Base-by-base conservation (phyloP, 495 filamentous ascomycete genomes). In the Podospora sp. region DNA sequence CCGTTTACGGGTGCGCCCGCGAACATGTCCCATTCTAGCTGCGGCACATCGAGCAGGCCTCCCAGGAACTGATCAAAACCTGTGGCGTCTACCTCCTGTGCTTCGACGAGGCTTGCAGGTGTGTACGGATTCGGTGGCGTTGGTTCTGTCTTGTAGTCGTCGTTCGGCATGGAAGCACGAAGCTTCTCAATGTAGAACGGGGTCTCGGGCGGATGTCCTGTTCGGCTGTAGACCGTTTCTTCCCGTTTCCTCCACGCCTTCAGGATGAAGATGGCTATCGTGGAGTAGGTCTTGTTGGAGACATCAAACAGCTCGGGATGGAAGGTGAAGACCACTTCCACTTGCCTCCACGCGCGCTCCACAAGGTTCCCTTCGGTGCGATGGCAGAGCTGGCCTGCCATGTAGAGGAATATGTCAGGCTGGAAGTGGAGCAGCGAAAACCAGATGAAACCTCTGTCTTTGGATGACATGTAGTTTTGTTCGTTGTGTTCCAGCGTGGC, bases 391-490 rank as follows among this genome's bases (percentile, higher is more conserved):
- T 87, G 83, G 35, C 80, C 83, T 0, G 82, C 71, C 65, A 86
- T 73, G 71, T 83, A 87, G 58, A 84, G 77, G 65, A 86, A 84
- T 18, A 84, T 73, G 66, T 85, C 83, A 27, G 84, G 66, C 62
- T 85, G 84, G 64, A 86, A 83, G 65, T 86, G 79, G 9, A 77
- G 69, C 22, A 78, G 64, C 20, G 81, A 77, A 69, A 84, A 86
- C 86, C 84, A 87, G 21, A 78, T 65, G 67, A 84, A 82, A 22
- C 82, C 80, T 33, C 70, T 73, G 24, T 79, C 72, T 18, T 68
- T 58, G 50, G 76, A 70, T 22, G 71, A 72, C 24, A 75, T 69
- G 65, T 85, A 82, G 60, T 81, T 75, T 9, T 71, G 72, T 14
- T 76, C 69, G 66, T 83, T 77, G 56, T 80, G 76, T 64, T 86